Evolutionary conservation across 768 basidiomycete genomes (phyloP).

Genomic region (Serendipita sp.): DNA sequence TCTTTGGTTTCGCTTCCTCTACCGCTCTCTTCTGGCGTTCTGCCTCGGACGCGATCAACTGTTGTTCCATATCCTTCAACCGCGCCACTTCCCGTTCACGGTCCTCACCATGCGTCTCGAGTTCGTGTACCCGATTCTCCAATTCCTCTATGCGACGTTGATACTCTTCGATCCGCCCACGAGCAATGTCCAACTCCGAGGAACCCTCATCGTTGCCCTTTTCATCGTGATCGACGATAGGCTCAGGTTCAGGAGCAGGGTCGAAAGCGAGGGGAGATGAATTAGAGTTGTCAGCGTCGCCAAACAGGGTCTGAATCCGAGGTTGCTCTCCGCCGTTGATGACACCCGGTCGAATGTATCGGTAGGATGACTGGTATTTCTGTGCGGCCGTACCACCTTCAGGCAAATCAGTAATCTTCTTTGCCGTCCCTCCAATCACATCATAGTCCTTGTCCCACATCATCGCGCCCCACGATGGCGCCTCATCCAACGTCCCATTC

Average conservation of each 20-base stretch:
- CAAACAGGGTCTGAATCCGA: slow-evolving; percentile 10
- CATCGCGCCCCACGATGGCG: slow-evolving; percentile 6
- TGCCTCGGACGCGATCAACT: not conserved
- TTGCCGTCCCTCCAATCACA: not conserved
- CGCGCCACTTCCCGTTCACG: not conserved
- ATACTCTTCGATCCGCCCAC: slow-evolving; percentile 19
- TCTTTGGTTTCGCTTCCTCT: not conserved
- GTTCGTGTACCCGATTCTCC: slow-evolving; percentile 19
- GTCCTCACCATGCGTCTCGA: slow-evolving; percentile 16
- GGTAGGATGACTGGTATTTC: not conserved
- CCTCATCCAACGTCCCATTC: not conserved
- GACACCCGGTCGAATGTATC: not conserved
- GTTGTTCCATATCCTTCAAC: not conserved
- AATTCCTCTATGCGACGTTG: slow-evolving; percentile 19
- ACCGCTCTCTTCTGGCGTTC: not conserved
- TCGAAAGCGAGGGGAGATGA: not conserved
- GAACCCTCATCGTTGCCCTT: not conserved
- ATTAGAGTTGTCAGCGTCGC: not conserved
- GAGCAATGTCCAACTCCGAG: slow-evolving; percentile 15
- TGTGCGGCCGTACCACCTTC: not conserved
- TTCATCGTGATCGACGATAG: not conserved
- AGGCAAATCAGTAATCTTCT: not conserved
- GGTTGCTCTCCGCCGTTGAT: slow-evolving; percentile 17
- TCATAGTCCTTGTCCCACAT: slow-evolving; percentile 2
- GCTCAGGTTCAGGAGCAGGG: slow-evolving; percentile 7